A percentile compares a stretch with the other conserved stretches of the same genome.
phyloP scores from a whole-genome alignment of 805 yeast species.

The Myxozyma vanderwaltii region DNA sequence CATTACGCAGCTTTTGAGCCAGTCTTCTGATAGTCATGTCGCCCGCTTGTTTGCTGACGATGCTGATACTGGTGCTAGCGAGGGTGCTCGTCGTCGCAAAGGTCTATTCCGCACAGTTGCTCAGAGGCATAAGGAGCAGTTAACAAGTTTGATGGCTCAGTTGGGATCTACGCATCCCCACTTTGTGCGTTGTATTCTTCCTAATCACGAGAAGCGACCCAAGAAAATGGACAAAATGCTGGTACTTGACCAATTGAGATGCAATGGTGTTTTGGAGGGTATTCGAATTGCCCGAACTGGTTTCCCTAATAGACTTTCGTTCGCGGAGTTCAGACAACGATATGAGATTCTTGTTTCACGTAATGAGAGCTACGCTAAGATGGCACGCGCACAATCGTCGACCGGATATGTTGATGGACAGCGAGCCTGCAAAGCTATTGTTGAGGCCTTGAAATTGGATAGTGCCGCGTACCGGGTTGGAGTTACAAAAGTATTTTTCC shows the following conservation, averaged over 20 bases:
- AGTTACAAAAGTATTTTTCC: constrained; percentile 70
- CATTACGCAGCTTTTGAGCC: constrained; percentile 59
- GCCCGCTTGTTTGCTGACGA: constrained; percentile 53
- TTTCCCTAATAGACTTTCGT: constrained; percentile 87
- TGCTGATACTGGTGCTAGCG: constrained; percentile 35
- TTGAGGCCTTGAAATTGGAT: constrained; percentile 65
- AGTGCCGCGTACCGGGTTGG: constrained; percentile 65
- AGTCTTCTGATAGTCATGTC: constrained; percentile 61
- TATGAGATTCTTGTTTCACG: constrained; percentile 69
- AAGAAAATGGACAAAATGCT: constrained; percentile 69
- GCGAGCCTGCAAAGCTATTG: constrained; percentile 67
- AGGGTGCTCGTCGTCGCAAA: constrained; percentile 36
- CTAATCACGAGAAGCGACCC: constrained; percentile 75
- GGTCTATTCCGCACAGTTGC: constrained; percentile 76
- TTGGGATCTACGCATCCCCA: constrained; percentile 86
- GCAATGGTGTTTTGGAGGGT: constrained; percentile 98
- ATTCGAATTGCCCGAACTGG: constrained; percentile 97
- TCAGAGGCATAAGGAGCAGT: constrained; percentile 84
- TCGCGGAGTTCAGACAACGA: constrained; percentile 74
- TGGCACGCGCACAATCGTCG: not conserved
- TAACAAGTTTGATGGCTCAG: constrained; percentile 68
- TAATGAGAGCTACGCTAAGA: constrained; percentile 32
- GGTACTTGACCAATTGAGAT: constrained; percentile 85
- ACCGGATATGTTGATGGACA: constrained; percentile 52
- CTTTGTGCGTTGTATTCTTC: constrained; percentile 93